Percentiles rank a stretch among this genome's conserved stretches.
These are phyloP conservation scores for Emergomyces africanus DNA, from an alignment of 2,329 filamentous ascomycete species.

Conservation along the genomic window DNA sequence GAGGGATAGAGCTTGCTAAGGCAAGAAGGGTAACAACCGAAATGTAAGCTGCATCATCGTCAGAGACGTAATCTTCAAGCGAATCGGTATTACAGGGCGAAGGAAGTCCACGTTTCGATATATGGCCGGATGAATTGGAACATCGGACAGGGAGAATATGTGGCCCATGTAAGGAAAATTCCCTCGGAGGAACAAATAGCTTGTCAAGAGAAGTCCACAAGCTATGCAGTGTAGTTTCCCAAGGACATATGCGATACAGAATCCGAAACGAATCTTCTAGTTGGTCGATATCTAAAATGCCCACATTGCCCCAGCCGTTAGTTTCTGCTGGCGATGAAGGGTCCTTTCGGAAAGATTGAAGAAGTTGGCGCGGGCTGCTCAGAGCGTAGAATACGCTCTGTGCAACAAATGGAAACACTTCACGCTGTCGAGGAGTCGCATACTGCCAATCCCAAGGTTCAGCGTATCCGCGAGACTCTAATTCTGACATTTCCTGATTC, in stretches of 20 bases:
- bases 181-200: slow-evolving; percentile 27
- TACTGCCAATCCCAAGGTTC: slow-evolving; percentile 27
- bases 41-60: slow-evolving; percentile 28
- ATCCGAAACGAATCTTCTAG: slow-evolving; percentile 23
- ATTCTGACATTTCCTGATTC: slow-evolving; percentile 25
- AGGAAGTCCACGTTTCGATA: slow-evolving; percentile 1
- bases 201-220: slow-evolving; percentile 29
- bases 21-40: slow-evolving; percentile 26
- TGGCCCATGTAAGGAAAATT: slow-evolving; percentile 16
- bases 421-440: slow-evolving; percentile 25
- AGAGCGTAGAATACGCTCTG: slow-evolving; percentile 35
- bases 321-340: background rate
- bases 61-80: slow-evolving; percentile 22
- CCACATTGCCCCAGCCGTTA: slow-evolving; percentile 4
- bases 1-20: slow-evolving; percentile 26
- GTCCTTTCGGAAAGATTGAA: slow-evolving; percentile 27
- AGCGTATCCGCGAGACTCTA: slow-evolving; percentile 24
- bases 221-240: slow-evolving; percentile 30
- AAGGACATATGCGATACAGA: slow-evolving; percentile 26
- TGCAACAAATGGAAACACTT: slow-evolving; percentile 28
- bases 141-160: slow-evolving; percentile 12
- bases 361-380: slow-evolving; percentile 27
- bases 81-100: background rate
- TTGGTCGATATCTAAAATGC: slow-evolving; percentile 13
- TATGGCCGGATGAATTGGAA: slow-evolving; percentile 14